Conservation (phyloP, 2,329 filamentous ascomycete species). For the Epichloe hybrida region DNA sequence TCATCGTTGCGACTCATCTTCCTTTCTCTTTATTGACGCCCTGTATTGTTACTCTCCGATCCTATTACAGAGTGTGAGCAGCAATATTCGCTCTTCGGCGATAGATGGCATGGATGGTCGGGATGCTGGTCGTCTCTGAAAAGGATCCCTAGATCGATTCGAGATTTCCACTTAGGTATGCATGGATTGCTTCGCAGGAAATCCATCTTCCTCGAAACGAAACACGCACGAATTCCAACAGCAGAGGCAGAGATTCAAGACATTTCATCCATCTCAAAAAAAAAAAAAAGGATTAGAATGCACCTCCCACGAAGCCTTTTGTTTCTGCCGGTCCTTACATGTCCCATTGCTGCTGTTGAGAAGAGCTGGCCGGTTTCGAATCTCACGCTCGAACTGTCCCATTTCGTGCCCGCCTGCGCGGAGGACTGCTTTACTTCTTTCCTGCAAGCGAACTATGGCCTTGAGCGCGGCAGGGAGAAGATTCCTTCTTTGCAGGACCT, state of each 20-base stretch:
- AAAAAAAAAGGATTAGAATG: conserved; percentile 23
- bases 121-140: conserved; percentile 8
- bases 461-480: conserved; percentile 31
- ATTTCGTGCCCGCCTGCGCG: conserved; percentile 44
- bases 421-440: conserved; percentile 49
- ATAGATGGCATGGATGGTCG: background rate
- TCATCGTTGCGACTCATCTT: background rate
- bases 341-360: conserved; percentile 14
- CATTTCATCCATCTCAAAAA: background rate
- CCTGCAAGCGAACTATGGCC: conserved; percentile 43
- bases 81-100: background rate
- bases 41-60: background rate
- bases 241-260: no score
- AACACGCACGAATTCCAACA: background rate
- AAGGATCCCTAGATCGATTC: conserved; percentile 3
- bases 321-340: conserved; percentile 19
- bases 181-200: background rate
- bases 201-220: background rate
- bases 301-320: background rate
- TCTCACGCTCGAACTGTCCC: conserved; percentile 25
- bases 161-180: conserved; percentile 9
- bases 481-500: conserved; percentile 46
- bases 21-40: background rate
- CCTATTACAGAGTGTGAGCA: background rate
- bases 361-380: conserved; percentile 9